phyloP scores from a whole-genome alignment of 2,329 filamentous ascomycete species.

The Diaporthe vaccinii region DNA sequence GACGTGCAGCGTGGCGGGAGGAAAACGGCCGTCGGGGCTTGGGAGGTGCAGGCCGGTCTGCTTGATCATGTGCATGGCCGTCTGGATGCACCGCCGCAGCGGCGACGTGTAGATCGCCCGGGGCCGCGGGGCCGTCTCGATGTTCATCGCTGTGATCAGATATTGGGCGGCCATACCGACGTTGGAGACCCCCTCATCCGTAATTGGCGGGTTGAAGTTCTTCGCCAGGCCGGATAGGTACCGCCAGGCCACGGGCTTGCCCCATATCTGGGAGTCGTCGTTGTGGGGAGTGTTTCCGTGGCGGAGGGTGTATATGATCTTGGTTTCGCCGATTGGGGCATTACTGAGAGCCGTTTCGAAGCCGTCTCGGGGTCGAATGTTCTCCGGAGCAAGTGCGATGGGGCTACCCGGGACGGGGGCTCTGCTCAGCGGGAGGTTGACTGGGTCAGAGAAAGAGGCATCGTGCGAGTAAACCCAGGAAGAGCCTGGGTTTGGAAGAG shows the following conservation, averaged over 20 bases:
- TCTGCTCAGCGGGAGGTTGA: not conserved
- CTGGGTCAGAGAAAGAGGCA: not conserved
- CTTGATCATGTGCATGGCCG: constrained; percentile 31
- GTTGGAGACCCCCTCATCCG: not conserved
- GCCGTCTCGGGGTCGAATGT: not conserved
- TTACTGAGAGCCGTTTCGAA: not conserved
- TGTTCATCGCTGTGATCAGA: not conserved
- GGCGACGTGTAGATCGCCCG: constrained; percentile 34
- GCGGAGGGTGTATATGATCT: constrained; percentile 35
- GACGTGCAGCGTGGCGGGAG: not conserved
- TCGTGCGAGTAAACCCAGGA: not conserved
- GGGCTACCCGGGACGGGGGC: not conserved
- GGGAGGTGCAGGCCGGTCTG: not conserved
- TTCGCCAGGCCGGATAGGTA: constrained; percentile 27
- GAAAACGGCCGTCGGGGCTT: not conserved
- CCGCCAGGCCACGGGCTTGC: constrained; percentile 34
- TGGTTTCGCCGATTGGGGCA: not conserved
- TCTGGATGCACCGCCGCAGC: constrained; percentile 37
- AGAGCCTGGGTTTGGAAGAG: too few species aligned
- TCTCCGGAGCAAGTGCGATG: not conserved
- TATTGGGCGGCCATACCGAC: not conserved
- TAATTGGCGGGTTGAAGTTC: constrained; percentile 33
- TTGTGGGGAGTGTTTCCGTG: constrained; percentile 38
- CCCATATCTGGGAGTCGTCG: constrained; percentile 7
- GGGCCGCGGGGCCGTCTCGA: not conserved